Evolutionary conservation across 192 early-diverging fungal species (phyloP).

Genomic region (Mycoemilia scoparia): DNA sequence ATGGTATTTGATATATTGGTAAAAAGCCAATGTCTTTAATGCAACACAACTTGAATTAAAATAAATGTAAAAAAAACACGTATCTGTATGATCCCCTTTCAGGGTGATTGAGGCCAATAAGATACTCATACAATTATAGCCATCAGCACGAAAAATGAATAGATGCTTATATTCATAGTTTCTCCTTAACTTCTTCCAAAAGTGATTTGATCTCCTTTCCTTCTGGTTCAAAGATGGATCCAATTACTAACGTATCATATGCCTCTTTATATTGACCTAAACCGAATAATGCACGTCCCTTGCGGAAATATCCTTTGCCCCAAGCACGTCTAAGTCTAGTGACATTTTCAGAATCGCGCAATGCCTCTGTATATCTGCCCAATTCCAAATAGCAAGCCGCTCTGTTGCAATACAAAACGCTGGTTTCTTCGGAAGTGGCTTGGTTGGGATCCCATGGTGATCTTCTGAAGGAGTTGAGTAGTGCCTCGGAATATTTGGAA

Average conservation of each 20-base stretch:
- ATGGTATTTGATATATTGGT: too few relatives aligned
- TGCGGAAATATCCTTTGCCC: conserved; percentile 58
- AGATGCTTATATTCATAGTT: conserved; percentile 6
- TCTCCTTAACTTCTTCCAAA: conserved; percentile 39
- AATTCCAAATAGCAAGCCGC: conserved; percentile 45
- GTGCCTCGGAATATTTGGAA: conserved; percentile 70
- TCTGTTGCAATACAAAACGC: conserved; percentile 43
- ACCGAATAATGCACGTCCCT: conserved; percentile 70
- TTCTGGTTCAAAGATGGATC: conserved; percentile 49
- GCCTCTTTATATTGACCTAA: conserved; percentile 64
- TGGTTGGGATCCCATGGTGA: conserved; percentile 56
- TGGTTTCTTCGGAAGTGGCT: conserved; percentile 43
- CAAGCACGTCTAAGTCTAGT: conserved; percentile 47
- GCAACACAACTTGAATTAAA: too few relatives aligned
- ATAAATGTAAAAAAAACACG: too few relatives aligned
- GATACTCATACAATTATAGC: too few relatives aligned
- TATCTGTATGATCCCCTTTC: too few relatives aligned
- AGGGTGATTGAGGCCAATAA: too few relatives aligned
- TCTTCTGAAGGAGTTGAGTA: conserved; percentile 52
- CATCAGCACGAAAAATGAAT: too few relatives aligned
- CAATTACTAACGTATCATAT: conserved; percentile 61
- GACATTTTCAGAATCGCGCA: conserved; percentile 49
- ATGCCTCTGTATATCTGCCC: conserved; percentile 45
- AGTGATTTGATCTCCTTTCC: conserved; percentile 63
- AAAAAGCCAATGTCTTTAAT: too few relatives aligned